Percentiles rank a stretch among this genome's conserved stretches.
phyloP scores from a whole-genome alignment of 352 stramenopile genomes.

The Peronosclerospora sorghi region DNA sequence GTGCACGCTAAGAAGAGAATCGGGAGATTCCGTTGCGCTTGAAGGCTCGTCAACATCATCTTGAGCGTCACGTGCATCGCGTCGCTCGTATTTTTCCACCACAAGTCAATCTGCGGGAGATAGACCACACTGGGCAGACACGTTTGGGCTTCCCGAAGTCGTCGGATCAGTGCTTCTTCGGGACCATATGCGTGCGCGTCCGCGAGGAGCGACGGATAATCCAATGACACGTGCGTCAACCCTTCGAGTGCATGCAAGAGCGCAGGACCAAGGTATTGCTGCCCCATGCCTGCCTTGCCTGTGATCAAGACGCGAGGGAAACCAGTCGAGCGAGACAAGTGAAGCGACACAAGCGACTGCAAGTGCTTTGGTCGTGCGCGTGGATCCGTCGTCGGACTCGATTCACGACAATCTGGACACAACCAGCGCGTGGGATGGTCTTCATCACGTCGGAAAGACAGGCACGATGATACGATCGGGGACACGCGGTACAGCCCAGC shows the following conservation, averaged over 20 bases:
- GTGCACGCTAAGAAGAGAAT: conserved; percentile 74
- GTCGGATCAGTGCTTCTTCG: conserved; percentile 69
- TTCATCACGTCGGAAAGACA: conserved; percentile 23
- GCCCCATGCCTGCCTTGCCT: conserved; percentile 49
- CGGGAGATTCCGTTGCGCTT: conserved; percentile 52
- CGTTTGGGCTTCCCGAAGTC: conserved; percentile 63
- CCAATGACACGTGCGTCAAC: conserved; percentile 66
- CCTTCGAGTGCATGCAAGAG: conserved; percentile 69
- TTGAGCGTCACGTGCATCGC: conserved; percentile 66
- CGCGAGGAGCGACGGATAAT: conserved; percentile 66
- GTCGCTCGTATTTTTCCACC: conserved; percentile 61
- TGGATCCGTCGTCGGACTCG: conserved; percentile 16
- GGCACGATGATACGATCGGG: conserved; percentile 41
- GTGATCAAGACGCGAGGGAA: conserved; percentile 65
- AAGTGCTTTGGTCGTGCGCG: conserved; percentile 17
- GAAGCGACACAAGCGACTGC: conserved; percentile 18
- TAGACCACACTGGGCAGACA: conserved; percentile 73
- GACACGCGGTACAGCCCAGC: conserved; percentile 50
- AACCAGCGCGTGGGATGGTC: conserved; percentile 26
- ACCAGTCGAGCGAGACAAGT: conserved; percentile 41
- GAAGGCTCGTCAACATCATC: conserved; percentile 74
- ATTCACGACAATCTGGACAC: conserved; percentile 37
- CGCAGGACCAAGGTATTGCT: conserved; percentile 52
- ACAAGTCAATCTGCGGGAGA: conserved; percentile 64
- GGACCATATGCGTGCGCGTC: conserved; percentile 50